Evolutionary conservation across 2,329 filamentous ascomycete species (phyloP), one percentile per base, ranked within the genome.

Genomic region (Epichloe brachyelytri): DNA sequence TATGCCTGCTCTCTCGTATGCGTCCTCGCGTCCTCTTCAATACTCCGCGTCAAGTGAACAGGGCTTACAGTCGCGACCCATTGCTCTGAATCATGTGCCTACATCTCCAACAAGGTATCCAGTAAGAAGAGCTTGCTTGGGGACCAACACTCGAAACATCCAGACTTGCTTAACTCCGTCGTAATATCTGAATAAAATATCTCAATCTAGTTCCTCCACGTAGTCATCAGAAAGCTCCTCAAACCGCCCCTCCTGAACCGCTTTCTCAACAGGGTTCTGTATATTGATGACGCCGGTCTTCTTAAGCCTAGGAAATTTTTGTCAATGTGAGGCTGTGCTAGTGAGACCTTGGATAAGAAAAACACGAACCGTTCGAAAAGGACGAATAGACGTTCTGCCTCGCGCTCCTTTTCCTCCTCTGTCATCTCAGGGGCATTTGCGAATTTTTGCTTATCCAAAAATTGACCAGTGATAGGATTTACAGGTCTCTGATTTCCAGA

Each of bases 381-480:
- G 12, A 95, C 88, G 69, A 94, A 96, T 1, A 96, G 68, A 51
- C 82, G 79, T 67, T 96, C 91, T 0, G 90, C 91, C 63, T 98
- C 93, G 52, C 86, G 76, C 65, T 95, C 87, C 66, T 91, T 96
- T 70, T 97, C 91, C 57, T 90, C 89, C 45, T 86, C 74, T 0
- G 86, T 93, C 91, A 97, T 95, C 46, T 86, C 80, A 1, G 81
- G 80, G 11, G 72, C 66, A 4, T 80, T 69, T 6, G 79, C 71
- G 6, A 71, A 68, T 50, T 73, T 76, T 65, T 91, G 86, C 38
- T 73, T 75, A 57, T 88, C 83, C 48, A 88, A 62, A 56, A 84
- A 82, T 65, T 96, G 90, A 0, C 90, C 90, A 1, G 90, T 96
- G 34, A 96, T 80, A 0, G 90, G 88, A 57, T 96, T 96, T 49